Base-by-base conservation (phyloP, 1,284 basidiomycete species). In the Cutaneotrichosporon sp. region DNA sequence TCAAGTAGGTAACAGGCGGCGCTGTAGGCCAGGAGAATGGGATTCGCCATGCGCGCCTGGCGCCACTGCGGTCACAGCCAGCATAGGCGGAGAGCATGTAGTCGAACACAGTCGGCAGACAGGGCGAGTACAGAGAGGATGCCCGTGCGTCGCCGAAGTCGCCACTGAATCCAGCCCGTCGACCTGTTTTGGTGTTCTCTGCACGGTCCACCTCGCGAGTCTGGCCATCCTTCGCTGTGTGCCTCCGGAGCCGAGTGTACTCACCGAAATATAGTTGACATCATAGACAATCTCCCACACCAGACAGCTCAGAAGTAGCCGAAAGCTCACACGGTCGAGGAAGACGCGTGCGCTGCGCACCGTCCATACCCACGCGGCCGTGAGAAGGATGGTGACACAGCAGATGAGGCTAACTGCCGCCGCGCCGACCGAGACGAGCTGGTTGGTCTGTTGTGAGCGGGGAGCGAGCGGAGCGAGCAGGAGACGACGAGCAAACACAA, bases 281-380 rank as follows among this genome's bases (percentile, higher is more conserved):
- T 74, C 71, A 60, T 76, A 75, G 53, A 72, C 60, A 8, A 73
- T 57, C 65, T 75, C 73, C 49, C 71, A 73, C 10, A 67, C 64
- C 68, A 77, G 69, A 31, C 70, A 65, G 62, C 69, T 71, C 7
- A 74, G 46, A 8, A 77, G 61, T 31, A 77, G 61, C n/a, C 75
- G 49, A 49, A 77, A 75, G 34, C 73, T 74, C 10, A 77, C 62
- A 21, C 75, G 69, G 61, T 77, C 67, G 13, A 77, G 65, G 30
- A 65, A 64, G 36, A 69, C 65, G 42, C 74, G 56, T 10, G 69
- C 69, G 8, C 53, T 30, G 36, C 42, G 64, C 30, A 66, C 62
- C 4, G 58, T 61, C 52, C 63, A 67, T 7, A 65, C 61, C 69
- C 67, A 68, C 9, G 60, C 38, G 5, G 66, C 52, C 13, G 65